Evolutionary conservation across 2,329 filamentous ascomycete genomes (phyloP), one percentile per base, ranked within the genome.

Genomic region (Neonectria neomacrospora): DNA sequence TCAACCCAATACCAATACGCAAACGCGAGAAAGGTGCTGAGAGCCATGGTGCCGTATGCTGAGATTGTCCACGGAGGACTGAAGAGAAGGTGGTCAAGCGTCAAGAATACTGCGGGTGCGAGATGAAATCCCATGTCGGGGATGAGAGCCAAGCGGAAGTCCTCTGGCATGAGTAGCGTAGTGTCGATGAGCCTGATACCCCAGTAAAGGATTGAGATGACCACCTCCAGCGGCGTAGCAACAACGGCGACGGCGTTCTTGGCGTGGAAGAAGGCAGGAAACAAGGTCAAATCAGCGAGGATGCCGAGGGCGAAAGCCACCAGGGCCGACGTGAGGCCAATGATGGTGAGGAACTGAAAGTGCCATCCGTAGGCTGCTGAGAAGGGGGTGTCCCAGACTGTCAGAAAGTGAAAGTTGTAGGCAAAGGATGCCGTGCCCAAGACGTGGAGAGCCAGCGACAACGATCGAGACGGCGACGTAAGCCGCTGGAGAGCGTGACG

Each of bases 1-100:
- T 94, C 90, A 23, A 93, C 86, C 91, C 91, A 94, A 67, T 85
- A 85, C 90, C 91, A 94, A 76, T 94, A 94, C 3, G 79, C 75
- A 65, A 91, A 87, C 0, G 90, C 90, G 45, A 93, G 77, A 2
- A 68, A 74, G 12, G 84, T 84, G 67, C 87, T 88, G 26, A 91
- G 73, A 1, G 80, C 79, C 72, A 91, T 82, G 5, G 88, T 86
- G 1, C 84, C 82, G n/a, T 88, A 81, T 8, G 83, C 82, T 10
- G 84, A 82, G 64, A 91, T 86, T 0, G 89, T 89, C 88, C 90
- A 93, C 1, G 91, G 91, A 11, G 91, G 91, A 50, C 88, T 91
- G 48, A 93, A 81, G 41, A 93, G 80, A 18, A 93, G 74, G 16
- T 91, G 79, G 73, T 94, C 91, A 42, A 90, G 67, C 1, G 84